phyloP scores from a whole-genome alignment of 371 early-diverging fungal species.

The Conidiobolus incongruus region DNA sequence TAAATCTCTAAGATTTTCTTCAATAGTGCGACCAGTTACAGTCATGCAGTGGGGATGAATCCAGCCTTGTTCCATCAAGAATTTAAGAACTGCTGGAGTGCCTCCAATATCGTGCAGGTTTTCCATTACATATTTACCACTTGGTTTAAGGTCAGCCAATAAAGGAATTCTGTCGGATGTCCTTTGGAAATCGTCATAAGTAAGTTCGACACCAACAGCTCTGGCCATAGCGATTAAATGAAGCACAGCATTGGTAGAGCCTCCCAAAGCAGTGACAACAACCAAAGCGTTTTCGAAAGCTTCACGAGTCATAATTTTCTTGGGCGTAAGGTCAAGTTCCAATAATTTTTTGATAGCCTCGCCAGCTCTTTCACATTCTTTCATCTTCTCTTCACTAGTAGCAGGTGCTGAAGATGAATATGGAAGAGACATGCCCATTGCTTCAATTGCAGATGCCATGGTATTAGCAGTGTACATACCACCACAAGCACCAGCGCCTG shows the following conservation, averaged over 20 bases:
- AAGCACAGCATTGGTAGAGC: constrained; percentile 92
- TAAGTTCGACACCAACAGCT: constrained; percentile 50
- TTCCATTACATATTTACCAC: constrained; percentile 89
- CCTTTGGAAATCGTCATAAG: constrained; percentile 78
- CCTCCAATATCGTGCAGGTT: constrained; percentile 78
- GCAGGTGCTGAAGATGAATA: constrained; percentile 86
- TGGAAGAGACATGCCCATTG: constrained; percentile 89
- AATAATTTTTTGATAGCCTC: constrained; percentile 60
- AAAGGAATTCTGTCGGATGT: constrained; percentile 75
- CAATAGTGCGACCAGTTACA: constrained; percentile 82
- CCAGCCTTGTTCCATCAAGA: constrained; percentile 48
- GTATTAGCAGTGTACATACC: constrained; percentile 98
- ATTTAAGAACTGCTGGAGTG: constrained; percentile 74
- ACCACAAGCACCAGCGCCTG: constrained; percentile 94
- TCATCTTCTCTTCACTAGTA: constrained; percentile 51
- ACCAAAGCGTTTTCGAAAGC: constrained; percentile 90
- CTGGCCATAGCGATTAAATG: constrained; percentile 88
- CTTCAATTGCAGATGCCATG: constrained; percentile 88
- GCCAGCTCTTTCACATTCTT: constrained; percentile 73
- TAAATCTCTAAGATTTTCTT: constrained; percentile 55
- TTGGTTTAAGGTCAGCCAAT: constrained; percentile 91
- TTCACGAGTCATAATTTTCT: constrained; percentile 80
- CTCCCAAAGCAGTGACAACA: constrained; percentile 73
- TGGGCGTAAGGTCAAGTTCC: constrained; percentile 72
- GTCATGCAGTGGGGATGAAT: constrained; percentile 74